Evolutionary conservation across 805 yeast species (phyloP).

Genomic region (Ogataea populi-albae): DNA sequence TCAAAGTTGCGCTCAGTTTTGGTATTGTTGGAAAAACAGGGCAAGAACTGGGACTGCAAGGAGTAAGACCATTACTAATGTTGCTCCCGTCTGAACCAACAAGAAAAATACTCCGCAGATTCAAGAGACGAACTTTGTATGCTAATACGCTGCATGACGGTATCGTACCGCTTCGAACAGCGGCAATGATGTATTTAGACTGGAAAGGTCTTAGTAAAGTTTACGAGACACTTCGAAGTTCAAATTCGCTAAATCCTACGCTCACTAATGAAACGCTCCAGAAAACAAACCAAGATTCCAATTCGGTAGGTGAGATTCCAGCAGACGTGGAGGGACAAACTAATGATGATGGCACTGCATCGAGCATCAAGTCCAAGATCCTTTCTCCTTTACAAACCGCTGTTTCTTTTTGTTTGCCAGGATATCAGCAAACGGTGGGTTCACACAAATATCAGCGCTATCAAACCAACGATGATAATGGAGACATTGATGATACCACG

Average conservation of each 20-base stretch:
- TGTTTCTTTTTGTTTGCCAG: slow-evolving; percentile 41
- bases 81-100: slow-evolving; percentile 77
- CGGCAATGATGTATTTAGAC: slow-evolving; percentile 81
- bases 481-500: slow-evolving; percentile 11
- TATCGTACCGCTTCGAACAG: slow-evolving; percentile 89
- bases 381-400: slow-evolving; percentile 45
- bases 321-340: slow-evolving; percentile 18
- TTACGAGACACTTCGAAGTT: slow-evolving; percentile 24
- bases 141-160: slow-evolving; percentile 94
- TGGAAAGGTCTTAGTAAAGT: slow-evolving; percentile 70
- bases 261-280: not conserved
- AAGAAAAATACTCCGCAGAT: slow-evolving; percentile 56
- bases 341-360: slow-evolving; percentile 8
- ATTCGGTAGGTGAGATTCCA: slow-evolving; percentile 32
- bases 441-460: slow-evolving; percentile 27
- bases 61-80: slow-evolving; percentile 63
- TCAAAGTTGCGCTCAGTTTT: slow-evolving; percentile 77
- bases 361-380: slow-evolving; percentile 22
- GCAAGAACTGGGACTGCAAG: slow-evolving; percentile 72
- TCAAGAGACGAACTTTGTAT: slow-evolving; percentile 73
- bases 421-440: slow-evolving; percentile 18
- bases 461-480: slow-evolving; percentile 25
- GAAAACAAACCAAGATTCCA: slow-evolving; percentile 2
- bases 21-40: slow-evolving; percentile 95
- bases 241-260: slow-evolving; percentile 10